A percentile compares a stretch with the other conserved stretches of the same genome.
These are phyloP conservation scores for Lanmaoa pseudosensibilis DNA, from an alignment of 768 basidiomycete species.

Conservation along the genomic window DNA sequence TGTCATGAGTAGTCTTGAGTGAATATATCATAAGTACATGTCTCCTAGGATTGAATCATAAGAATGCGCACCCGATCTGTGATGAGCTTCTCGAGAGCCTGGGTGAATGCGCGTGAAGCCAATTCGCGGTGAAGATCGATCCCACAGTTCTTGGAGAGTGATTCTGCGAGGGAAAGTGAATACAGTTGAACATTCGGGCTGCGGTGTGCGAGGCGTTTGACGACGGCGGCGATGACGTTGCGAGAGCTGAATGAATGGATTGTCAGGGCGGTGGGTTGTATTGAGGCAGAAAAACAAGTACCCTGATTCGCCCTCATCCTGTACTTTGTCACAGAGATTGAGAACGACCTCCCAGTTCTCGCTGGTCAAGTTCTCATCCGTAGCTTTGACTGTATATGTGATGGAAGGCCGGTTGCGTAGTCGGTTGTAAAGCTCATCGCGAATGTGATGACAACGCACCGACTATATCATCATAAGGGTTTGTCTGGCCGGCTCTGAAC, in stretches of 20 bases:
- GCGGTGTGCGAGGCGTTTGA: constrained; percentile 90
- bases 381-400: constrained; percentile 74
- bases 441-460: constrained; percentile 50
- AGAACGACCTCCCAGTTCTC: constrained; percentile 97
- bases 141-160: constrained; percentile 89
- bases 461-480: constrained; percentile 90
- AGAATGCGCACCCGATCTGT: constrained; percentile 71
- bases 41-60: not conserved
- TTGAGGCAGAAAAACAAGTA: constrained; percentile 31
- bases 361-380: constrained; percentile 92
- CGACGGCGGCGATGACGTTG: constrained; percentile 76
- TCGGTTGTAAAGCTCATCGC: constrained; percentile 7
- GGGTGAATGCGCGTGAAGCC: constrained; percentile 87
- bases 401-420: not conserved
- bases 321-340: constrained; percentile 94
- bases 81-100: constrained; percentile 81
- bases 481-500: constrained; percentile 69
- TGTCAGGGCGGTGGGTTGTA: constrained; percentile 17
- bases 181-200: constrained; percentile 97
- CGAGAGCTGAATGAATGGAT: constrained; percentile 63
- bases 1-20: constrained; percentile 82
- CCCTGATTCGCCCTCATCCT: constrained; percentile 87
- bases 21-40: constrained; percentile 14
- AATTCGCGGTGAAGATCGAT: constrained; percentile 82
- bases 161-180: constrained; percentile 82